A percentile compares a stretch with the other conserved stretches of the same genome.
Conservation (phyloP, 2,329 filamentous ascomycete species). For the Fusarium pininemorale region DNA sequence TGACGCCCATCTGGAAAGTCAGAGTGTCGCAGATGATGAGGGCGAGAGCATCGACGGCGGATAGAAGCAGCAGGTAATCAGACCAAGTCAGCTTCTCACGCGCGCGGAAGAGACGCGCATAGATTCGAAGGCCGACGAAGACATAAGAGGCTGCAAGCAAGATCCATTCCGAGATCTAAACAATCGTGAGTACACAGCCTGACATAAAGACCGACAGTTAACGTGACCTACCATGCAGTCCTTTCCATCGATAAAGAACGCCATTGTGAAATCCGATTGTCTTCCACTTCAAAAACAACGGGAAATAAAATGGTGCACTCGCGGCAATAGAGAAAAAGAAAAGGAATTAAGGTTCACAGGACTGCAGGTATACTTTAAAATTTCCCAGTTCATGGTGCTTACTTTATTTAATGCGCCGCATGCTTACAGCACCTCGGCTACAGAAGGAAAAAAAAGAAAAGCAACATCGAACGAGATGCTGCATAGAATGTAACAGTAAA, state of each 20-base stretch:
- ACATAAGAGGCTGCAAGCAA: constrained; percentile 40
- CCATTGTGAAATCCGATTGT: constrained; percentile 14
- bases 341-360: background rate
- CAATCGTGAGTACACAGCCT: background rate
- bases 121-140: constrained; percentile 45
- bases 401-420: background rate
- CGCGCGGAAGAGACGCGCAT: constrained; percentile 45
- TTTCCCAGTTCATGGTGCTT: background rate
- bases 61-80: constrained; percentile 43
- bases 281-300: background rate
- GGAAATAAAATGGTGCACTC: background rate
- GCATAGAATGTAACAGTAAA: background rate
- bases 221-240: constrained; percentile 32
- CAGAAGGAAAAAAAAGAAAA: background rate
- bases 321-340: background rate
- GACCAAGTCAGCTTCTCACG: constrained; percentile 44
- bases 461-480: background rate
- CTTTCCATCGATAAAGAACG: constrained; percentile 35
- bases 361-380: constrained; percentile 3
- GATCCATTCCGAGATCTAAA: constrained; percentile 48
- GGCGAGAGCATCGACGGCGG: constrained; percentile 44
- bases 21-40: constrained; percentile 49
- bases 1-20: constrained; percentile 45
- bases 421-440: constrained; percentile 6
- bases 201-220: rapidly evolving